These are phyloP conservation scores for Eucalyptus regnans DNA, from an alignment of 345 rosid species.

Conservation along the genomic window DNA sequence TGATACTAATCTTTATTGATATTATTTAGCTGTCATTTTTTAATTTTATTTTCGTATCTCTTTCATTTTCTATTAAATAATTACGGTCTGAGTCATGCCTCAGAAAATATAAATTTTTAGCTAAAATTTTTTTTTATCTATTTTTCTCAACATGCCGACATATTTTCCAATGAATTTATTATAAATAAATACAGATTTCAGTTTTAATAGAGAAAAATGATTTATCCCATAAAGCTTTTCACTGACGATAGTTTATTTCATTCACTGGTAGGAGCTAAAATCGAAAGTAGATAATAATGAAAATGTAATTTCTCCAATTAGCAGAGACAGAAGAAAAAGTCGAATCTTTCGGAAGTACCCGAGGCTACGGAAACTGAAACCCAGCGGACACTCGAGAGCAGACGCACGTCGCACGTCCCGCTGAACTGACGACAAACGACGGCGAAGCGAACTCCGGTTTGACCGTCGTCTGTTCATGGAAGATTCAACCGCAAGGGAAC, in stretches of 20 bases:
- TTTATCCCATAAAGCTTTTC: background rate
- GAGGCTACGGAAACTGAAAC: background rate
- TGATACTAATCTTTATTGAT: too few relatives aligned
- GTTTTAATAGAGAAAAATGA: background rate
- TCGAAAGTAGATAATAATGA: background rate
- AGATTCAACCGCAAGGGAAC: background rate
- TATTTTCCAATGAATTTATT: background rate
- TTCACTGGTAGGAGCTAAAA: background rate
- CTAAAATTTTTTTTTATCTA: background rate
- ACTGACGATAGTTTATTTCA: fast-evolving
- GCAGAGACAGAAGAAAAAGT: background rate
- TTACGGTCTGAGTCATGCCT: background rate
- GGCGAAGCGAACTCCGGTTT: background rate
- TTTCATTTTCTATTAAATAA: background rate
- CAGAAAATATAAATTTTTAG: background rate
- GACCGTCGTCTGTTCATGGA: background rate
- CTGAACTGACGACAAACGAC: background rate
- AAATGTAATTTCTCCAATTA: background rate
- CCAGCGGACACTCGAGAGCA: background rate
- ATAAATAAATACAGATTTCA: background rate
- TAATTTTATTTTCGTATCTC: background rate
- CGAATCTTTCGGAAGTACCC: background rate
- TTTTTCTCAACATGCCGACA: background rate
- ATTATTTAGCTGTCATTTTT: background rate
- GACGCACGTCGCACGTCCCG: background rate